Conservation (phyloP, 768 basidiomycete genomes). For the Sporobolomyces pararoseus region DNA sequence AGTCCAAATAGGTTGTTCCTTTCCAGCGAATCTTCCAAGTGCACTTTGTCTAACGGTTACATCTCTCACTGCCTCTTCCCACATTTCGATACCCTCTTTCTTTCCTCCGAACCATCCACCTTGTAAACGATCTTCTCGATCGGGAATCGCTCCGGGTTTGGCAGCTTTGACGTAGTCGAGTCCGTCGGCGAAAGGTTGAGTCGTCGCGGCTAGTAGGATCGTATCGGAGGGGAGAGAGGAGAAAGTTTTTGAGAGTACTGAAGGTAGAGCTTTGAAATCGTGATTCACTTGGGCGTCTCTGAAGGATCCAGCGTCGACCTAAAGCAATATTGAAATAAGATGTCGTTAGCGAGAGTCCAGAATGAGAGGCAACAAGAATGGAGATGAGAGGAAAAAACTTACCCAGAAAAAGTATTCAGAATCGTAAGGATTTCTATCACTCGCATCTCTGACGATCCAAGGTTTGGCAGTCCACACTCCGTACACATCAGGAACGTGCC, state of each 20-base stretch:
- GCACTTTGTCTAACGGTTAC: slow-evolving; percentile 39
- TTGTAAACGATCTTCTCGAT: slow-evolving; percentile 40
- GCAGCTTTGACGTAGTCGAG: slow-evolving; percentile 24
- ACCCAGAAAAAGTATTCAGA: slow-evolving; percentile 44
- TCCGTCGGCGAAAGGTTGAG: slow-evolving; percentile 26
- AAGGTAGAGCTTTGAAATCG: slow-evolving; percentile 28
- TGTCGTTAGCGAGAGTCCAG: too few species aligned
- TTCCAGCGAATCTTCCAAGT: slow-evolving; percentile 40
- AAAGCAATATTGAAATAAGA: background rate
- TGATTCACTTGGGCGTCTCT: slow-evolving; percentile 32
- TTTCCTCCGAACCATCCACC: slow-evolving; percentile 45
- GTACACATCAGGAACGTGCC: slow-evolving; percentile 43
- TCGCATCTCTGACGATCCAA: slow-evolving; percentile 42
- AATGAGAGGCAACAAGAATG: too few species aligned
- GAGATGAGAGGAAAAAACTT: background rate
- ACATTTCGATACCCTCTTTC: slow-evolving; percentile 37
- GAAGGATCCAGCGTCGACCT: slow-evolving; percentile 43
- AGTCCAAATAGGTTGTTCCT: slow-evolving; percentile 44
- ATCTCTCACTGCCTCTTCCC: slow-evolving; percentile 37
- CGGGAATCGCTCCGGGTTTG: slow-evolving; percentile 16
- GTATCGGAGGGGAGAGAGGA: slow-evolving; percentile 35
- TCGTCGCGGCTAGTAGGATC: slow-evolving; percentile 38
- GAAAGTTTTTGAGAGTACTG: slow-evolving; percentile 33
- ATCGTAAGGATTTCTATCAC: slow-evolving; percentile 34
- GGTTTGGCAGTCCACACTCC: slow-evolving; percentile 45